Base-by-base conservation (phyloP, 306 rosid species). In the Begonia peltatifolia region DNA sequence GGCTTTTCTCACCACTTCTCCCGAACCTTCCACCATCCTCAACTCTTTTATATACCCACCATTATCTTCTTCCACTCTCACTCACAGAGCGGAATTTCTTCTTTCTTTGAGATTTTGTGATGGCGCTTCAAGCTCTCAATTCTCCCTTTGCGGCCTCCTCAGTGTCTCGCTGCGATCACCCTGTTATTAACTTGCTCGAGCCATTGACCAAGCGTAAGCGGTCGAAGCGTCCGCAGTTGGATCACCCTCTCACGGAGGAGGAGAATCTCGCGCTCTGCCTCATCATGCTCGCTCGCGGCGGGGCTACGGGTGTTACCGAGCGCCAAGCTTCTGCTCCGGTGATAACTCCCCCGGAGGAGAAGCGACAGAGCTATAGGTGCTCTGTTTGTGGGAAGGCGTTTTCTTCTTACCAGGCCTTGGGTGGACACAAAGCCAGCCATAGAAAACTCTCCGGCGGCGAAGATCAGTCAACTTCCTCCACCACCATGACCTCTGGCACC, bases 351-450 rank as follows among this genome's bases (percentile, higher is more conserved):
- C 52, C 38, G 38, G 38, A 30, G 38, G 38, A 30, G 38, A 30
- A 30, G 38, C 38, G 9, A 30, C 38, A 30, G 48, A 68, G 20
- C 20, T 74, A 92, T 79, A 86, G 75, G 69, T 92, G 99, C 71
- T 86, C 99, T 52, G 99, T 92, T 3, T 92, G 99, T 56, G 60
- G 72, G 76, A 83, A 73, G 63, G 74, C 81, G 9, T 92, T 92
- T 62, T 55, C 94, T 9, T 86, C 99, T 50, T 87, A 83, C 61
- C 99, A 92, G 41, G 99, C 99, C 6, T 81, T 92, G 0, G 99
- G 99, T 0, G 99, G 99, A 41, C 99, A 92, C 73, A 92, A 92
- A 74, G 94, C 99, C 58, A 86, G 96, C 53, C 99, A 92, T 66
- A 58, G 99, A 16, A 86, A 86, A 47, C 59, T 25, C 11, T 63